phyloP scores from a whole-genome alignment of 371 early-diverging fungal species.

The Caulochytrium protostelioides region DNA sequence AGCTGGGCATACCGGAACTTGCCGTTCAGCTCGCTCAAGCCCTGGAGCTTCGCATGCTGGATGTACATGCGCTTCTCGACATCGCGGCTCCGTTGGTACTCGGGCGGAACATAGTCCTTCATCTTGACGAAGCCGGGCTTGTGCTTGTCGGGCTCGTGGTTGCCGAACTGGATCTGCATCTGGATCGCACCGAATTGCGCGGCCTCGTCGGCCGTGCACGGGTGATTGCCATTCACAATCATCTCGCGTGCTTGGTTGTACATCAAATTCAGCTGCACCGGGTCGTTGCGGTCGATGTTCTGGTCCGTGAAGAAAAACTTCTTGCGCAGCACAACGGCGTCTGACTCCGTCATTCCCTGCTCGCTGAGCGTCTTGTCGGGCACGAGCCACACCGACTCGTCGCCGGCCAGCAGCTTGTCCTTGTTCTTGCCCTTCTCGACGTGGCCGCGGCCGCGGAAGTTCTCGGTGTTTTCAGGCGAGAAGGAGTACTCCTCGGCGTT shows the following conservation, averaged over 20 bases:
- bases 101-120: constrained; percentile 23
- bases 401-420: constrained; percentile 1
- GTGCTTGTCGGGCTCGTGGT: constrained; percentile 28
- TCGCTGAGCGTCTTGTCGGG: constrained; percentile 27
- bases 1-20: constrained; percentile 34
- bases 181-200: constrained; percentile 27
- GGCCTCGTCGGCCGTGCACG: constrained; percentile 30
- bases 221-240: constrained; percentile 24
- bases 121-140: constrained; percentile 22
- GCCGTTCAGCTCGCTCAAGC: constrained; percentile 25
- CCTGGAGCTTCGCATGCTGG: constrained; percentile 28
- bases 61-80: constrained; percentile 21
- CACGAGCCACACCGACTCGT: constrained; percentile 16
- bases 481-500: constrained; percentile 34
- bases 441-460: not conserved
- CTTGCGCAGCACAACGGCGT: constrained; percentile 24
- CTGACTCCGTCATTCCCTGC: constrained; percentile 23
- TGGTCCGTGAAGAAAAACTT: constrained; percentile 33
- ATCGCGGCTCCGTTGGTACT: constrained; percentile 22
- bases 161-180: constrained; percentile 27
- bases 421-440: constrained; percentile 1
- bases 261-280: constrained; percentile 28
- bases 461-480: constrained; percentile 1
- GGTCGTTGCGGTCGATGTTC: constrained; percentile 29
- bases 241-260: constrained; percentile 23